Evolutionary conservation across 768 basidiomycete species (phyloP), one percentile per base, ranked within the genome.

Genomic region (Suillus brevipes): DNA sequence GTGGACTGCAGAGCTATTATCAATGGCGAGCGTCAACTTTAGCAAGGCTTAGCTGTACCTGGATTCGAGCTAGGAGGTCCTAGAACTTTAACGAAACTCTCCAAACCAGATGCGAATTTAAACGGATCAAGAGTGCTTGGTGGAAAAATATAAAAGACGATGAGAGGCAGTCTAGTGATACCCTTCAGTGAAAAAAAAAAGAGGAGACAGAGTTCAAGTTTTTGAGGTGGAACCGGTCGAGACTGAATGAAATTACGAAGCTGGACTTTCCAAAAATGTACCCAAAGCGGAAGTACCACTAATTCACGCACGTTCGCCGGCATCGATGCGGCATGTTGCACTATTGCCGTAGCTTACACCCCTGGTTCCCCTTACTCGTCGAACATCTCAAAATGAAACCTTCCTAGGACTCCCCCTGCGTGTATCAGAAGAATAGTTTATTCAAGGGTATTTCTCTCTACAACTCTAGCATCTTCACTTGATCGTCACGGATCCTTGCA

Each of bases 271-370:
- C 57, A 65, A 50, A 55, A 65, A 69, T 67, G 68, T 69, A 69
- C 68, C 59, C 70, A 31, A 69, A 62, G 38, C 65, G 72, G 74
- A 70, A 68, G 63, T 69, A 67, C 70, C 70, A 67, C 68, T 62
- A 53, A 42, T 56, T 63, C 63, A 75, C 79, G 78, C 78, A 79
- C 78, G 78, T 79, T 79, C 78, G 77, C 70, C 76, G 68, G 77
- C 71, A 73, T 62, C 25, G 68, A 42, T 64, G 69, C 75, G 62
- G 66, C 75, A 73, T 34, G 45, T 62, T 34, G 20, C 59, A 64
- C 62, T 55, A 53, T 59, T 64, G 45, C 63, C 63, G 63, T 64
- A 58, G 49, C 62, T 56, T 49, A 52, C 31, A 59, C 65, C 65
- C 68, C 69, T 69, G 43, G 69, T 61, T 38, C 23, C 38, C 38